A percentile compares a stretch with the other conserved stretches of the same genome.
Evolutionary conservation across 1,139 yeast species (phyloP).

Genomic region (Debaryomycetaceae sp.): DNA sequence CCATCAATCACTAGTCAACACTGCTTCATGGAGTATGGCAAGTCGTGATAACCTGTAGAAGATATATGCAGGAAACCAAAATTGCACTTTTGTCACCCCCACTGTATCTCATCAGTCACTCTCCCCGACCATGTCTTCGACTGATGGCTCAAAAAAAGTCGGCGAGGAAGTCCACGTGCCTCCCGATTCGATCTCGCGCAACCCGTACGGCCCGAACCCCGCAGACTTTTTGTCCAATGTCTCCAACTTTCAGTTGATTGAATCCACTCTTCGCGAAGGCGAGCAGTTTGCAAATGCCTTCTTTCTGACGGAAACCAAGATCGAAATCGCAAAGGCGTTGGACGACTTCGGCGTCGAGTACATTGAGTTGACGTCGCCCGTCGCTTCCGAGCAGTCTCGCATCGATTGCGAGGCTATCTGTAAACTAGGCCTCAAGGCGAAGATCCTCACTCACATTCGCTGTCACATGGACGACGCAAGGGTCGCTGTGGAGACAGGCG

Average conservation of each 20-base stretch:
- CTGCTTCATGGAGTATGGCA: no score
- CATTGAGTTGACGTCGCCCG: constrained; percentile 95
- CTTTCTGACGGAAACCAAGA: constrained; percentile 89
- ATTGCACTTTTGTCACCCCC: no score
- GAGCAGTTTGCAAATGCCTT: constrained; percentile 98
- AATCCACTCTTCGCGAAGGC: constrained; percentile 94
- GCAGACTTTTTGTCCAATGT: constrained; percentile 88
- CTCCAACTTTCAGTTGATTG: constrained; percentile 80
- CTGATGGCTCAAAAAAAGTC: constrained; percentile 35
- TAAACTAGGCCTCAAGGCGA: constrained; percentile 91
- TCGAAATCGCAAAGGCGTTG: constrained; percentile 93
- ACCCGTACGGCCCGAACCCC: constrained; percentile 96
- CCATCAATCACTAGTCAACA: no score
- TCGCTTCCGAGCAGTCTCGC: constrained; percentile 91
- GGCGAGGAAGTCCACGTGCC: constrained; percentile 30
- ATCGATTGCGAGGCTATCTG: constrained; percentile 96
- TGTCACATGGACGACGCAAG: constrained; percentile 99
- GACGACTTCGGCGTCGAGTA: constrained; percentile 98
- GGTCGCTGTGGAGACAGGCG: constrained; percentile 96
- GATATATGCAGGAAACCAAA: no score
- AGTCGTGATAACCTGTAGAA: no score
- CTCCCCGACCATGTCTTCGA: constrained; percentile 8
- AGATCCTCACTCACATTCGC: constrained; percentile 84
- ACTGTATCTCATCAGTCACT: no score
- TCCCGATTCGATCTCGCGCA: constrained; percentile 15